phyloP scores from a whole-genome alignment of 2,329 filamentous ascomycete genomes.

The Cordyceps fumosorosea region DNA sequence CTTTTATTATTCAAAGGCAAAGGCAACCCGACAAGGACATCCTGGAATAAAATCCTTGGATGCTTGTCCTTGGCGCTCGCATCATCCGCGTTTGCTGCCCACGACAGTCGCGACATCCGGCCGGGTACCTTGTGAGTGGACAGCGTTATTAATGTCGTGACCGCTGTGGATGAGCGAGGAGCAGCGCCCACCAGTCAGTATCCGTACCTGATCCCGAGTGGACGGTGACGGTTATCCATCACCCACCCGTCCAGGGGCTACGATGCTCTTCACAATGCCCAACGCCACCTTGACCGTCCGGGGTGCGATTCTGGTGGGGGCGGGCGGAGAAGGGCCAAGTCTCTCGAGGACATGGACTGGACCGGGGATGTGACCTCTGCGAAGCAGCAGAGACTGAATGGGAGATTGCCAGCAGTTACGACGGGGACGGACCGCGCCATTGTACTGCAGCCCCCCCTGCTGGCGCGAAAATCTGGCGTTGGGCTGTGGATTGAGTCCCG shows the following conservation, averaged over 20 bases:
- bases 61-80: no score
- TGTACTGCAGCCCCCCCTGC: not conserved
- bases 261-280: not conserved
- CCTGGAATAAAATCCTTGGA: no score
- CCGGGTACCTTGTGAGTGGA: not conserved
- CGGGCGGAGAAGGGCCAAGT: not conserved
- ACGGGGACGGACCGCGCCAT: not conserved
- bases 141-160: not conserved
- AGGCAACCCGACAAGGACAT: no score
- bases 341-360: not conserved
- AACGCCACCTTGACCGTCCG: not conserved
- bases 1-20: no score
- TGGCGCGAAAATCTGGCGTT: not conserved
- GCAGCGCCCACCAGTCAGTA: no score
- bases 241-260: not conserved
- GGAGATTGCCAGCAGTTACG: not conserved
- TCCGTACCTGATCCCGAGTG: not conserved
- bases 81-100: no score
- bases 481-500: constrained; percentile 1
- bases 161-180: not conserved
- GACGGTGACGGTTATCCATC: not conserved
- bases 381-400: not conserved
- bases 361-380: not conserved
- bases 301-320: not conserved
- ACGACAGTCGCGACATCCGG: no score